phyloP scores from a whole-genome alignment of 2,329 filamentous ascomycete species.

The Penicillium vulpinum region DNA sequence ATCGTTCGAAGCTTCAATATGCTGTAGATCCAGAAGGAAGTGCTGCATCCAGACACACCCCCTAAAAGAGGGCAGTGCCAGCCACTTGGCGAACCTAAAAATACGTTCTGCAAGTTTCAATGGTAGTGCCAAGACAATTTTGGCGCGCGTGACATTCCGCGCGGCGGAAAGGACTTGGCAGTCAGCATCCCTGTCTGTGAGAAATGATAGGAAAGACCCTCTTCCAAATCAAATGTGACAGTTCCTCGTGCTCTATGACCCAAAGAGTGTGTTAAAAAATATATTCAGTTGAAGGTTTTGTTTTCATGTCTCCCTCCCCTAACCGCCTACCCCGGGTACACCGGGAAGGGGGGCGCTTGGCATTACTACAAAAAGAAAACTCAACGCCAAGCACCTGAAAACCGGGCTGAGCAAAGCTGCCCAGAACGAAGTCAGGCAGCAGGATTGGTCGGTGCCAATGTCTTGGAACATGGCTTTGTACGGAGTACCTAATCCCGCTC shows the following conservation, averaged over 20 bases:
- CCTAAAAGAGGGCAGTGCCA: too few relatives aligned
- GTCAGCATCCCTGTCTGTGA: not conserved
- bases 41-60: too few relatives aligned
- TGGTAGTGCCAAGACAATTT: not conserved
- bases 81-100: constrained; percentile 3
- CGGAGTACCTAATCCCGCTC: not conserved
- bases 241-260: too few relatives aligned
- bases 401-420: constrained; percentile 6
- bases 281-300: not conserved
- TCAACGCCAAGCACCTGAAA: constrained; percentile 1
- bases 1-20: too few relatives aligned
- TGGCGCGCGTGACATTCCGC: constrained; percentile 1
- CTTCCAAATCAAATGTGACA: not conserved
- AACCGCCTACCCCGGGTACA: constrained; percentile 1
- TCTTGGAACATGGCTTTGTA: not conserved
- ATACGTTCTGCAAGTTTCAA: not conserved
- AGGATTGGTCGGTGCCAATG: constrained; percentile 6
- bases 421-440: constrained; percentile 4
- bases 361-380: constrained; percentile 1
- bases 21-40: too few relatives aligned
- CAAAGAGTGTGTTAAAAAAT: not conserved
- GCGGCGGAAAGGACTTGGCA: constrained; percentile 7
- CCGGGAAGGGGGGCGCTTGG: constrained; percentile 7
- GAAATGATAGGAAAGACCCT: not conserved
- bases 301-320: not conserved